phyloP scores from a whole-genome alignment of 352 stramenopile genomes.

The Hyaloperonospora arabidopsidis region DNA sequence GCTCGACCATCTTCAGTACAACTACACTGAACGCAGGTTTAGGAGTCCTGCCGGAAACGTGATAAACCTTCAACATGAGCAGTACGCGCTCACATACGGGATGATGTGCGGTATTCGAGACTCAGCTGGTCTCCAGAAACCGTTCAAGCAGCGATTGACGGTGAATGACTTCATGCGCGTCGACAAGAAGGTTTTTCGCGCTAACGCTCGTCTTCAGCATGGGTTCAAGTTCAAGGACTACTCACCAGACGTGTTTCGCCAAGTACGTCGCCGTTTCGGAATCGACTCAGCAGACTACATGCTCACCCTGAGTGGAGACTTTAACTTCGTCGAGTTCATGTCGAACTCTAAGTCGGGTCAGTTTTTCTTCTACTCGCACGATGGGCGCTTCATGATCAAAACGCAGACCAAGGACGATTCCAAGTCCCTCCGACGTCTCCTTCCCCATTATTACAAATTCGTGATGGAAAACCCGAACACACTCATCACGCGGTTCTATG shows the following conservation, averaged over 20 bases:
- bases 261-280: constrained; percentile 65
- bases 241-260: constrained; percentile 77
- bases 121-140: constrained; percentile 83
- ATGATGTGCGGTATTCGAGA: constrained; percentile 98
- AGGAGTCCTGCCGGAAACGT: constrained; percentile 65
- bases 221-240: constrained; percentile 92
- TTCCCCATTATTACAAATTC: constrained; percentile 97
- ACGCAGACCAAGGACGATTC: constrained; percentile 98
- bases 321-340: constrained; percentile 98
- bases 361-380: constrained; percentile 99
- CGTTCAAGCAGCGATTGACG: constrained; percentile 72
- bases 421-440: constrained; percentile 95
- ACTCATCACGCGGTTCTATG: constrained; percentile 94
- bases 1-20: constrained; percentile 42
- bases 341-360: constrained; percentile 97
- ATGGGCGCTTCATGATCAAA: constrained; percentile 98
- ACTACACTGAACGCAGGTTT: constrained; percentile 44
- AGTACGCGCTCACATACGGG: constrained; percentile 96
- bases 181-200: constrained; percentile 68
- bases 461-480: constrained; percentile 96
- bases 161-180: constrained; percentile 89
- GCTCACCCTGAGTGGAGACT: constrained; percentile 88
- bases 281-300: constrained; percentile 85
- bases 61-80: constrained; percentile 87
- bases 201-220: constrained; percentile 66